phyloP scores from a whole-genome alignment of 495 filamentous ascomycete genomes.

The Trichocladium uniseriatum region DNA sequence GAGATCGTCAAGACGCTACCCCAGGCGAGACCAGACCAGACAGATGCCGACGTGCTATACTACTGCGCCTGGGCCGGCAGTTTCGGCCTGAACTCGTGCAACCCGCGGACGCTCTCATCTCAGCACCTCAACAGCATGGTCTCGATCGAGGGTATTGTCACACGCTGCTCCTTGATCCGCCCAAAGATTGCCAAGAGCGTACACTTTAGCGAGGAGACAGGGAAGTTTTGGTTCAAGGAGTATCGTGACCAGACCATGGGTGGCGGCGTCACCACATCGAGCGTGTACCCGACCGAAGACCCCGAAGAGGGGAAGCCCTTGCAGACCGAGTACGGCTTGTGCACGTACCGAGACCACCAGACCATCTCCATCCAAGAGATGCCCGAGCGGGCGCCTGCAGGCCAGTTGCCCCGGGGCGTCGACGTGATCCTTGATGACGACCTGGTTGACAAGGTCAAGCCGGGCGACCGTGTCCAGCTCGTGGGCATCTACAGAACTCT shows the following conservation, averaged over 20 bases:
- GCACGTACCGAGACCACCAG: constrained; percentile 93
- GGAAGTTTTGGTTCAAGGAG: constrained; percentile 72
- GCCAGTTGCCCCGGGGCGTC: constrained; percentile 92
- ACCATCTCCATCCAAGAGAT: constrained; percentile 99
- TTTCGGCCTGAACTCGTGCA: constrained; percentile 91
- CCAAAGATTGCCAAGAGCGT: constrained; percentile 98
- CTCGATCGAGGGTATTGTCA: constrained; percentile 95
- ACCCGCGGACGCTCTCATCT: constrained; percentile 84
- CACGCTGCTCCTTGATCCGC: constrained; percentile 86
- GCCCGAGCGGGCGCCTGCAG: constrained; percentile 93
- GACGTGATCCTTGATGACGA: constrained; percentile 97
- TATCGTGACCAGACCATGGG: constrained; percentile 97
- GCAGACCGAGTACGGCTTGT: constrained; percentile 91
- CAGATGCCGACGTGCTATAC: constrained; percentile 52
- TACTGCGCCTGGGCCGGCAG: constrained; percentile 93
- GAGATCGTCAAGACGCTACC: constrained; percentile 71
- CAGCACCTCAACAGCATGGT: constrained; percentile 90
- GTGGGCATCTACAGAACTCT: constrained; percentile 90
- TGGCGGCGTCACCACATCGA: constrained; percentile 73
- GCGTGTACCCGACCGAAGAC: constrained; percentile 92
- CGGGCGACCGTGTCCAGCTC: constrained; percentile 90
- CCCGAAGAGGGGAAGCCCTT: constrained; percentile 64
- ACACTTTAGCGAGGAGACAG: constrained; percentile 80
- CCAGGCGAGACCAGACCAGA: constrained; percentile 45
- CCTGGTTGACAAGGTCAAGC: constrained; percentile 88